Percentiles rank a stretch among this genome's conserved stretches.
Conservation (phyloP, 345 rosid genomes). For the Microthlaspi erraticum region DNA sequence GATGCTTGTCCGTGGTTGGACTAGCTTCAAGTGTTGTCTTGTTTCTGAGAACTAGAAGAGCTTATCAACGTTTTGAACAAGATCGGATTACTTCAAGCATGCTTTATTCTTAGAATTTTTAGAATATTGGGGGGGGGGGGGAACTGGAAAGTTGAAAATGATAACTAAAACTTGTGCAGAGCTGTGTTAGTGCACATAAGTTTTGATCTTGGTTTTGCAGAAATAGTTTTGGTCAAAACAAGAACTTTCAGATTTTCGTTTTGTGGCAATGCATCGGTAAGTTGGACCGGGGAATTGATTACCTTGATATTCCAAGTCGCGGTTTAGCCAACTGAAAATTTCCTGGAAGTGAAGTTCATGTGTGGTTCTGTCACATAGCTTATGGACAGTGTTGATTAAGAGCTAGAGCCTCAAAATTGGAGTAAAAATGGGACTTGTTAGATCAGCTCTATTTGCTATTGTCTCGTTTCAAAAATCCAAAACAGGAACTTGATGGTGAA, state of each 20-base stretch:
- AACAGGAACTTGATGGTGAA: conserved; percentile 10
- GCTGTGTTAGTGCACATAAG: conserved; percentile 1
- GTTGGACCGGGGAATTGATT: not conserved
- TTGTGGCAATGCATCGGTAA: not conserved
- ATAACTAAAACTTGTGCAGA: conserved; percentile 15
- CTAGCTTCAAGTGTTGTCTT: conserved; percentile 64
- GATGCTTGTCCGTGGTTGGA: conserved; percentile 76
- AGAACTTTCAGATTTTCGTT: not conserved
- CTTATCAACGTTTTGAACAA: conserved; percentile 74
- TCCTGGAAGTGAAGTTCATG: conserved; percentile 2
- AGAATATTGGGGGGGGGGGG: no score
- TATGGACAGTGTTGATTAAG: conserved; percentile 2
- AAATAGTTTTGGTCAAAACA: not conserved
- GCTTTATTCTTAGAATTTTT: conserved; percentile 23
- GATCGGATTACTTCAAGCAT: conserved; percentile 51
- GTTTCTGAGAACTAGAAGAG: conserved; percentile 77
- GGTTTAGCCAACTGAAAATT: no score
- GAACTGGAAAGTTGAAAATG: not conserved
- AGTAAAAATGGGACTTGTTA: not conserved
- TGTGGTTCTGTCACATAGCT: conserved; percentile 11
- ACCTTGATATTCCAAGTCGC: not conserved
- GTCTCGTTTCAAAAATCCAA: conserved; percentile 7
- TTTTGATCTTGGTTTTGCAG: conserved; percentile 28
- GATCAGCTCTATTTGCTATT: not conserved
- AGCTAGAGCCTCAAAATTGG: conserved; percentile 8